Conservation (phyloP, 2,329 filamentous ascomycete species). For the Calycina herbarum region DNA sequence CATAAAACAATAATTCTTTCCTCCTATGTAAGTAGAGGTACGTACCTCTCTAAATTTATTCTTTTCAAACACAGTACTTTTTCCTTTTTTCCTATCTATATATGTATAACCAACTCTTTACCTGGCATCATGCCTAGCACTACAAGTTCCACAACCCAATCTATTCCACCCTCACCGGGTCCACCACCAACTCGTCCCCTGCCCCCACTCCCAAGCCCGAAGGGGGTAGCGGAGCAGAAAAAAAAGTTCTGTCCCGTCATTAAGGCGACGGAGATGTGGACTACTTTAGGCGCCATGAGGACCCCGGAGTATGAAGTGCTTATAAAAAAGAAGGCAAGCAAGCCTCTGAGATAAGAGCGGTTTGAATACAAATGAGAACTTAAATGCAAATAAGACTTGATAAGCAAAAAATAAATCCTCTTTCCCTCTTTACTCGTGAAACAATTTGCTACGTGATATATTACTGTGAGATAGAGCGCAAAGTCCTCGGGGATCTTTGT, state of each 20-base stretch:
- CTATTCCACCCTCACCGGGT: not conserved
- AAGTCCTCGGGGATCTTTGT: too few relatives aligned
- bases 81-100: not conserved
- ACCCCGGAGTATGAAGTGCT: not conserved
- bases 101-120: not conserved
- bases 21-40: too few relatives aligned
- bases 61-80: not conserved
- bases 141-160: not conserved
- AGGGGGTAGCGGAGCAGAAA: not conserved
- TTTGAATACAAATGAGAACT: too few relatives aligned
- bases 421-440: too few relatives aligned
- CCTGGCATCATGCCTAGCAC: not conserved
- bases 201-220: not conserved
- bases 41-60: not conserved
- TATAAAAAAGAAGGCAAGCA: too few relatives aligned
- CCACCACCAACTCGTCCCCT: not conserved
- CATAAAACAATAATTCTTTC: too few relatives aligned
- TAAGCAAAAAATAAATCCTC: too few relatives aligned
- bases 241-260: not conserved
- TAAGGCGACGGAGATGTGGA: not conserved
- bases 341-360: too few relatives aligned
- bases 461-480: too few relatives aligned
- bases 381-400: too few relatives aligned
- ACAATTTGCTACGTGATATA: too few relatives aligned
- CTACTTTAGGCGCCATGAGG: not conserved